Conservation (phyloP, 169 alveolate species). For the Cryptosporidium andersoni region DNA sequence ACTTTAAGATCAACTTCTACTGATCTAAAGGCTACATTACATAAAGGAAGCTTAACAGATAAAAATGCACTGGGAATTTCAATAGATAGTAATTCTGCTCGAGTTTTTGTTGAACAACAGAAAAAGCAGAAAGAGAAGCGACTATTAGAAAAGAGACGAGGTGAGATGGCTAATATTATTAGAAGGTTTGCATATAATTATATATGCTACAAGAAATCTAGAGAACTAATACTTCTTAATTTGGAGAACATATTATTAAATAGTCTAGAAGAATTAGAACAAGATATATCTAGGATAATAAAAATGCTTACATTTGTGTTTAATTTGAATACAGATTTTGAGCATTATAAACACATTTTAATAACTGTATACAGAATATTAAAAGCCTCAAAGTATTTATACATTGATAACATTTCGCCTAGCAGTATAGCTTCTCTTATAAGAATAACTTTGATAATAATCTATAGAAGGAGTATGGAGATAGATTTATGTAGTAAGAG, state of each 20-base stretch:
- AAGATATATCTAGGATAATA: not conserved
- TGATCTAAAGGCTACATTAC: not conserved
- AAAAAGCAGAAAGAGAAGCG: conserved; percentile 52
- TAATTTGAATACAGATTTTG: no score
- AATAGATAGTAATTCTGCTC: conserved; percentile 17
- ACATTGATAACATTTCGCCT: no score
- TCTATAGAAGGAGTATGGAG: no score
- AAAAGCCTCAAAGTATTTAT: not conserved
- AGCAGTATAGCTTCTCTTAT: no score
- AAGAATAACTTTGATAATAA: no score
- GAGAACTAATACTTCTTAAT: not conserved
- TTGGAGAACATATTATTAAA: not conserved
- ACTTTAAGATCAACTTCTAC: not conserved
- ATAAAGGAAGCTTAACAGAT: conserved; percentile 2
- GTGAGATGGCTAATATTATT: conserved; percentile 16
- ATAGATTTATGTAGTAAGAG: no score
- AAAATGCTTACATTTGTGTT: conserved; percentile 6
- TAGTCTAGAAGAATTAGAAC: not conserved
- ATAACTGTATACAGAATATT: not conserved
- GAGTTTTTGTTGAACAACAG: not conserved
- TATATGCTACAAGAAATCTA: not conserved
- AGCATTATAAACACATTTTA: not conserved
- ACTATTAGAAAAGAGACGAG: not conserved
- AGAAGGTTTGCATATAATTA: not conserved
- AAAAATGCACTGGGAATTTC: conserved; percentile 35